Evolutionary conservation across 2,329 filamentous ascomycete species (phyloP).

Genomic region (Zasmidium citrigriseum): DNA sequence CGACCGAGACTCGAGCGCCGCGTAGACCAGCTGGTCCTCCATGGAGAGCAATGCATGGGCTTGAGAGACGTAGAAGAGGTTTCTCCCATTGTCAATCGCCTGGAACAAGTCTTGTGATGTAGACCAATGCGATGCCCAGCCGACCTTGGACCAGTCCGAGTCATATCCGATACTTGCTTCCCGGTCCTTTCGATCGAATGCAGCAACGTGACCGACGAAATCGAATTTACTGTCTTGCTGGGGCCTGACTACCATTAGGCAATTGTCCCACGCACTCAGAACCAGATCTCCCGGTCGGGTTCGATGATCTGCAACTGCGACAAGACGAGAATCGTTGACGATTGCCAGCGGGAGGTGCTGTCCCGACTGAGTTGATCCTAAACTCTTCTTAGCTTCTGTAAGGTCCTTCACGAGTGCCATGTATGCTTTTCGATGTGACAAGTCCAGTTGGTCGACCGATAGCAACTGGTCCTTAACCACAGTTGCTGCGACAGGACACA

Average conservation of each 20-base stretch:
- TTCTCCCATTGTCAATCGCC: not conserved
- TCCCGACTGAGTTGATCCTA: not conserved
- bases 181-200: not conserved
- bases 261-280: not conserved
- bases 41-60: not conserved
- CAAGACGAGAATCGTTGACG: not conserved
- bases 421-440: not conserved
- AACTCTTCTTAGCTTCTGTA: not conserved
- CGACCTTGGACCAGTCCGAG: not conserved
- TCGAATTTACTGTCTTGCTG: not conserved
- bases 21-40: not conserved
- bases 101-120: not conserved
- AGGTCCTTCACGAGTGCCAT: not conserved
- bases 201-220: not conserved
- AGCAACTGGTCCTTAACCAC: not conserved
- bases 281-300: not conserved
- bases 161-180: not conserved
- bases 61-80: not conserved
- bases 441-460: not conserved
- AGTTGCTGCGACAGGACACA: not conserved
- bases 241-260: not conserved
- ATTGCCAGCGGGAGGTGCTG: not conserved
- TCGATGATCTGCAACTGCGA: not conserved
- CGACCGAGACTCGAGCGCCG: not conserved
- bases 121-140: not conserved